These are phyloP conservation scores for Hibiscus mutabilis DNA, from an alignment of 345 rosid species.

Conservation along the genomic window DNA sequence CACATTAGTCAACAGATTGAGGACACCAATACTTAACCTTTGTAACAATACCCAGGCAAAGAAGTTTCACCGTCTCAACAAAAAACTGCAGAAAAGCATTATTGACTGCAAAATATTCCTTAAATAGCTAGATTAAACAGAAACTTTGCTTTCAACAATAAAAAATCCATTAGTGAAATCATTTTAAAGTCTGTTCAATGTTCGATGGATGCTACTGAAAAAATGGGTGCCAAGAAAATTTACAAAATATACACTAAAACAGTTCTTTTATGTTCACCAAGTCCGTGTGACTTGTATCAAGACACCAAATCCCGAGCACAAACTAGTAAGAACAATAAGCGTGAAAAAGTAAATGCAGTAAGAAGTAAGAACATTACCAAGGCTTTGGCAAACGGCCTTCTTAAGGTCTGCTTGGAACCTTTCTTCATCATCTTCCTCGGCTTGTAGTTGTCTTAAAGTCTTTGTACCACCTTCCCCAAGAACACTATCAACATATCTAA, in stretches of 20 bases:
- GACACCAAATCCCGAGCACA: neutral
- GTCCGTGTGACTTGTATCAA: neutral
- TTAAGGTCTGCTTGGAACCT: slow-evolving; percentile 88
- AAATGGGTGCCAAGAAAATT: neutral
- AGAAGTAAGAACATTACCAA: slow-evolving; percentile 43
- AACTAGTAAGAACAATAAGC: neutral
- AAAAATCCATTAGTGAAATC: neutral
- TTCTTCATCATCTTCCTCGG: slow-evolving; percentile 86
- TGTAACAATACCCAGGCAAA: neutral
- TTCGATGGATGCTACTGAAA: neutral
- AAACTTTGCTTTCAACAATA: neutral
- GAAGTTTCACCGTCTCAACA: neutral
- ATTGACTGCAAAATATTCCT: neutral
- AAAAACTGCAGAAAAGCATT: neutral
- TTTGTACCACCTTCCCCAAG: slow-evolving; percentile 45
- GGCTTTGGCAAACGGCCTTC: slow-evolving; percentile 81
- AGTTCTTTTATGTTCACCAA: neutral
- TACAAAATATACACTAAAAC: neutral
- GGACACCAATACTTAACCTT: slow-evolving; percentile 2
- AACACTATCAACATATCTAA: slow-evolving; percentile 23
- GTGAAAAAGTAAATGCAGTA: slow-evolving; percentile 1
- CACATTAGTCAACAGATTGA: neutral
- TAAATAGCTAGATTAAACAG: neutral
- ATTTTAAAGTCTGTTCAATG: neutral
- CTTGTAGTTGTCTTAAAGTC: slow-evolving; percentile 70